Evolutionary conservation across 345 rosid genomes (phyloP), one percentile per base, ranked within the genome.

Genomic region (Gossypium australe): DNA sequence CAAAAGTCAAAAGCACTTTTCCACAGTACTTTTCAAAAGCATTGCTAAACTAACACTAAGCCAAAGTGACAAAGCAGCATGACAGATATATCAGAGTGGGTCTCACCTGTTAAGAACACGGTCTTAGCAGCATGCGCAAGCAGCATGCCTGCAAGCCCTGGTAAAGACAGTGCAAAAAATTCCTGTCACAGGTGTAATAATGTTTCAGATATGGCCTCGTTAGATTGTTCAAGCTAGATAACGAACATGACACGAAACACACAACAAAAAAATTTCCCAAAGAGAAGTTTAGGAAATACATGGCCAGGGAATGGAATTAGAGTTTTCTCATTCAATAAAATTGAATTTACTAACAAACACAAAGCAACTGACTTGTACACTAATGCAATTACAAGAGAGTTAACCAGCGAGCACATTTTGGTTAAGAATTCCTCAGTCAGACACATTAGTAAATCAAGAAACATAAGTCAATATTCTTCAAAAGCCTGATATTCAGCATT

Each of bases 111-210:
- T 74, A 94, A 87, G 80, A 88, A 91, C 34, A 94, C 92, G 0
- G 83, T 81, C 80, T 81, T 82, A 82, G 94, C 97, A 69, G 84
- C 86, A 59, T 77, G 83, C 53, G 94, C 91, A 77, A 91, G 90
- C 85, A 91, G 66, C 65, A 94, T 77, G 67, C 98, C 97, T 14
- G 82, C 89, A 68, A 92, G 76, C 53, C 98, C 97, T 91, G 85
- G 52, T 38, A 75, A 76, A 81, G 69, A 78, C 74, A 72, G 67
- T 14, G 51, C 74, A 63, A 49, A 11, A 71, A 80, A 44, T 43
- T 62, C 52, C 56, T 76, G 77, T 79, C 77, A 81, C 17, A 58
- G 45, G 48, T 10, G 24, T 51, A 48, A 12, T 49, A 25, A 68
- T 27, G 45, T 69, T 69, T 51, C 58, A 27, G 72, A 69, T 27